Evolutionary conservation across 257 asterid species (phyloP).

Genomic region (Solanum commersonii): DNA sequence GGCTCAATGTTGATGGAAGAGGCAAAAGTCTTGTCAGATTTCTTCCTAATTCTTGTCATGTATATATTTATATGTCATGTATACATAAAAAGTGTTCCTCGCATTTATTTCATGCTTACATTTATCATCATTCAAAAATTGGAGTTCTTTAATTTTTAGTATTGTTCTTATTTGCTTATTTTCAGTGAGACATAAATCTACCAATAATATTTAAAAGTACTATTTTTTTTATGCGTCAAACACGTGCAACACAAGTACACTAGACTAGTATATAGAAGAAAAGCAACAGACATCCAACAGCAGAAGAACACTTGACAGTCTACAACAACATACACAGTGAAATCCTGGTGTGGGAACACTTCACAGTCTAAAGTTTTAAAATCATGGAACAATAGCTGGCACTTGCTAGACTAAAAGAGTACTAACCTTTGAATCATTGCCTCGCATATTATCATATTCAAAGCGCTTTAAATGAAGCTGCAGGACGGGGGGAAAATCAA

Average conservation of each 20-base stretch:
- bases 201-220: neutral
- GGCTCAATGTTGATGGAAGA: neutral
- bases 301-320: neutral
- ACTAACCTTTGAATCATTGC: conserved; percentile 85
- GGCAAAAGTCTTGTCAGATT: neutral
- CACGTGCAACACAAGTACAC: neutral
- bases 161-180: neutral
- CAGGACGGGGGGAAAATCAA: conserved; percentile 95
- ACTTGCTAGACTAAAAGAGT: neutral
- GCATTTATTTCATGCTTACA: neutral
- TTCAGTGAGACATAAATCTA: neutral
- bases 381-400: neutral
- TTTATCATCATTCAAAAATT: neutral
- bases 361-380: neutral
- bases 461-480: conserved; percentile 98
- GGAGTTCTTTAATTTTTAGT: neutral
- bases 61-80: neutral
- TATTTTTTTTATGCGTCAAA: neutral
- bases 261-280: neutral
- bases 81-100: neutral
- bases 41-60: neutral
- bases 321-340: neutral
- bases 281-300: neutral
- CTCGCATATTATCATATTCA: conserved; percentile 90
- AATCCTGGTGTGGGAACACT: neutral